phyloP scores from a whole-genome alignment of 768 basidiomycete genomes.

The Mycena haematopus region DNA sequence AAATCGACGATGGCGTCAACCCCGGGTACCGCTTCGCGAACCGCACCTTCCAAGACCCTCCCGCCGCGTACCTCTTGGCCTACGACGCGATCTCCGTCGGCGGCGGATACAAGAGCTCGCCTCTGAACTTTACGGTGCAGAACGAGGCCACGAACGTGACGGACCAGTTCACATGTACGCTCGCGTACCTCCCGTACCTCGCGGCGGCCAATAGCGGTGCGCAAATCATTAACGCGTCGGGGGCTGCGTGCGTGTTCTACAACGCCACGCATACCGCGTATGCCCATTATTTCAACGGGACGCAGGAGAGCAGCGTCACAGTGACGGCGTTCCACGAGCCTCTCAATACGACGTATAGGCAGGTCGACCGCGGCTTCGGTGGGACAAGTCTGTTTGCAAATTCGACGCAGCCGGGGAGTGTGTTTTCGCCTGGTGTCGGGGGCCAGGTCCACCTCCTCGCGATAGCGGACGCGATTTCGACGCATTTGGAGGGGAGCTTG shows the following conservation, averaged over 20 bases:
- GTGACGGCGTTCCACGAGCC: slow-evolving; percentile 12
- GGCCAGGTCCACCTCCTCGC: background rate
- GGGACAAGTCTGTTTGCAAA: no score
- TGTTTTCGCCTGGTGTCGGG: background rate
- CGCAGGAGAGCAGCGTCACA: slow-evolving; percentile 1
- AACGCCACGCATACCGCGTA: slow-evolving; percentile 8
- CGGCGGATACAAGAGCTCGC: background rate
- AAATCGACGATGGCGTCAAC: slow-evolving; percentile 5
- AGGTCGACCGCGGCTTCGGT: background rate
- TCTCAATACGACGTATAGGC: background rate
- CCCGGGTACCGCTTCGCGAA: background rate
- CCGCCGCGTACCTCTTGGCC: slow-evolving; percentile 12
- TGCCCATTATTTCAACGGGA: slow-evolving; percentile 13
- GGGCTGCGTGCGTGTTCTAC: slow-evolving; percentile 9
- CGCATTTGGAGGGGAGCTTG: background rate
- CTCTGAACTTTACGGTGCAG: slow-evolving; percentile 17
- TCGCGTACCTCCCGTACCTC: slow-evolving; percentile 10
- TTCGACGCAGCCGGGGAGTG: background rate
- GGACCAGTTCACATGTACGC: background rate
- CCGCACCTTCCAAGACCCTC: slow-evolving; percentile 12
- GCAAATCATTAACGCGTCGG: slow-evolving; percentile 7
- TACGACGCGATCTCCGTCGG: slow-evolving; percentile 2
- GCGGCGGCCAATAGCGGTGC: background rate
- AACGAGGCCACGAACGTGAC: background rate
- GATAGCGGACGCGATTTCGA: background rate